These are phyloP conservation scores for Scleromitrula shiraiana DNA, from an alignment of 2,329 filamentous ascomycete species.

Conservation along the genomic window DNA sequence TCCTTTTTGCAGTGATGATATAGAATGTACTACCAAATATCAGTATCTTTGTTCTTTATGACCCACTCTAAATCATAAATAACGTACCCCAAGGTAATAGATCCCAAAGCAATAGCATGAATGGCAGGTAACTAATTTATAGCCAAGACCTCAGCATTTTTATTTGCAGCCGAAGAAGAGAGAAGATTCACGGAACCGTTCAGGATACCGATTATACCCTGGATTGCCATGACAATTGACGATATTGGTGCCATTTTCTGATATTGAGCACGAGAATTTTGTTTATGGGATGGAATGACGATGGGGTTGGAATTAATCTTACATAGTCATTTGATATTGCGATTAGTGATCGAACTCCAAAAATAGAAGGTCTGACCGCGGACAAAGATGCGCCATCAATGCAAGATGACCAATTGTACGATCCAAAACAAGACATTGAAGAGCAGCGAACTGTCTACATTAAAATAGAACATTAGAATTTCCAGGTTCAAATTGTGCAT, in stretches of 20 bases:
- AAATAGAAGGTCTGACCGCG: too few relatives aligned
- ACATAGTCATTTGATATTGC: background rate
- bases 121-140: slow-evolving; percentile 1
- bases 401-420: too few relatives aligned
- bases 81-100: slow-evolving; percentile 1
- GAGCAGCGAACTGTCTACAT: too few relatives aligned
- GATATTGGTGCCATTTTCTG: background rate
- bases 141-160: background rate
- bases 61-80: background rate
- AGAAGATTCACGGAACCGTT: slow-evolving; percentile 1
- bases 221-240: background rate
- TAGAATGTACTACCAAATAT: background rate
- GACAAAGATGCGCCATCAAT: too few relatives aligned
- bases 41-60: background rate
- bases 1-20: background rate
- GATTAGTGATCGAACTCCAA: background rate
- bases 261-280: background rate
- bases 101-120: slow-evolving; percentile 1
- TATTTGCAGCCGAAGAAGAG: background rate
- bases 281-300: background rate
- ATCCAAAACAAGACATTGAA: too few relatives aligned
- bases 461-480: too few relatives aligned
- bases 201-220: background rate
- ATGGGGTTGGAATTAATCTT: background rate
- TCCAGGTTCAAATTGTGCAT: too few relatives aligned